phyloP scores from a whole-genome alignment of 768 basidiomycete genomes.

The Tricholoma bakamatsutake region DNA sequence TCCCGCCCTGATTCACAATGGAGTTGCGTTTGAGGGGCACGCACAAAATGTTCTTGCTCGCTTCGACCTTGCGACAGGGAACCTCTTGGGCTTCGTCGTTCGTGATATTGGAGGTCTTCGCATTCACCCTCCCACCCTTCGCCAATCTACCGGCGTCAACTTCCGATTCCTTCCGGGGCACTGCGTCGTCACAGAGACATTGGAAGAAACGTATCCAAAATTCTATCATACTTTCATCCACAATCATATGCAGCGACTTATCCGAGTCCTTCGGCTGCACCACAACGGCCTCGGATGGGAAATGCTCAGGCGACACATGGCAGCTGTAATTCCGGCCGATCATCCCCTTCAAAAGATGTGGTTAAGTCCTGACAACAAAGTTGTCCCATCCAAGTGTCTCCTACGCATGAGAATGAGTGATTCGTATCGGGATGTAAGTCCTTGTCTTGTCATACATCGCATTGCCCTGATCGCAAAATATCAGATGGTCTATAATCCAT shows the following conservation, averaged over 20 bases:
- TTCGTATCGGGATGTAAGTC: slow-evolving; percentile 48
- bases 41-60: slow-evolving; percentile 52
- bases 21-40: slow-evolving; percentile 58
- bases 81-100: slow-evolving; percentile 44
- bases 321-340: slow-evolving; percentile 34
- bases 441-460: background rate
- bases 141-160: slow-evolving; percentile 40
- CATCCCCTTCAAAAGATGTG: slow-evolving; percentile 43
- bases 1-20: slow-evolving; percentile 46
- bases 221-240: slow-evolving; percentile 58
- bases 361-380: slow-evolving; percentile 33
- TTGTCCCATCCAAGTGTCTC: slow-evolving; percentile 49
- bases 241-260: slow-evolving; percentile 53
- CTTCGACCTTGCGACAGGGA: slow-evolving; percentile 35
- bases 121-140: slow-evolving; percentile 44
- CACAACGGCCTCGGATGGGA: slow-evolving; percentile 47
- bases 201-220: slow-evolving; percentile 48
- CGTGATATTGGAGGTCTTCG: slow-evolving; percentile 56
- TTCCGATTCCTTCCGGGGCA: slow-evolving; percentile 50
- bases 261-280: slow-evolving; percentile 47
- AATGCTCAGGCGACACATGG: slow-evolving; percentile 41
- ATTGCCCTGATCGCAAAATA: slow-evolving; percentile 1
- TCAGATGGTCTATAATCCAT: slow-evolving; percentile 47
- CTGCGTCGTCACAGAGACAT: slow-evolving; percentile 40
- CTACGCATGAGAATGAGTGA: slow-evolving; percentile 54